Evolutionary conservation across 805 yeast genomes (phyloP).

Genomic region (Monosporozyma yasuniensis): DNA sequence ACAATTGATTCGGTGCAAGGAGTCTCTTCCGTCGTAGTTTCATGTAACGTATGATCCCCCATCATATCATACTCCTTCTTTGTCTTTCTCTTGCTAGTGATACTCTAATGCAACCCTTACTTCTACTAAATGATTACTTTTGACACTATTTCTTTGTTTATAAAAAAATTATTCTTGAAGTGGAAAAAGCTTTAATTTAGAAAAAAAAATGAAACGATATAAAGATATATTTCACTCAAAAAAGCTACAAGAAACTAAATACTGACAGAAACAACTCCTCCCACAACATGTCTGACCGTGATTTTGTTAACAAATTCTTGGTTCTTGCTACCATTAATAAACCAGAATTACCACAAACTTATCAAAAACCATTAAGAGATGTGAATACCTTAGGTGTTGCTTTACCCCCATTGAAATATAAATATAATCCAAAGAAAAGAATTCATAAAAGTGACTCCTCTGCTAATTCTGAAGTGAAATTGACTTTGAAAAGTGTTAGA

Average conservation of each 20-base stretch:
- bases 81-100: background rate
- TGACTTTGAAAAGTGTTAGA: conserved; percentile 55
- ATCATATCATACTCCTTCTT: background rate
- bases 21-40: background rate
- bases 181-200: no score
- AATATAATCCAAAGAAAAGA: conserved; percentile 26
- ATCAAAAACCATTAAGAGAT: conserved; percentile 25
- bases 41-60: background rate
- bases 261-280: background rate
- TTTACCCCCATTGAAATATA: conserved; percentile 39
- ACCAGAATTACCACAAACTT: conserved; percentile 25
- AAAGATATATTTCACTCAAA: background rate
- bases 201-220: no score
- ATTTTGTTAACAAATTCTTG: conserved; percentile 41
- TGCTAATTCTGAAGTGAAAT: conserved; percentile 8
- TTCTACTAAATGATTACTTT: no score
- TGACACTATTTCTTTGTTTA: no score
- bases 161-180: no score
- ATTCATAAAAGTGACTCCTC: background rate
- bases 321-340: conserved; percentile 39
- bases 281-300: conserved; percentile 15
- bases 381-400: conserved; percentile 37
- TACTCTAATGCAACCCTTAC: no score
- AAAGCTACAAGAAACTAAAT: background rate
- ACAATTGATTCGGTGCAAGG: background rate